phyloP scores from a whole-genome alignment of 352 stramenopile species.

The Pythium coloratum region DNA sequence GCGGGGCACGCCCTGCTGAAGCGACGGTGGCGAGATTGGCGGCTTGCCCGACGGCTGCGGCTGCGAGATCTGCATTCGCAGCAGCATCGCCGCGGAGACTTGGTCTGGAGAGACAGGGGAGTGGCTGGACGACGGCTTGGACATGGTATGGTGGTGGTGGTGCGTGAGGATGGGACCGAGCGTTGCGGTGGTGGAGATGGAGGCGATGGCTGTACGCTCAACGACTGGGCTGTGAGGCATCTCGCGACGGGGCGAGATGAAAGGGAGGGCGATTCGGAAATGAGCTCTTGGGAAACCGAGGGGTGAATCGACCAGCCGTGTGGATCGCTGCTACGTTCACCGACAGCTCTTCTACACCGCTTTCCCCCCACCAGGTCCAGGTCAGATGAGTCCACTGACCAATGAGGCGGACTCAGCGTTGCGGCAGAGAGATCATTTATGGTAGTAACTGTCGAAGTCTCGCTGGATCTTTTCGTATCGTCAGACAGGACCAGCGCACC shows the following conservation, averaged over 20 bases:
- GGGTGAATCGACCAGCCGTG: neutral
- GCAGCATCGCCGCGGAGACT: constrained; percentile 11
- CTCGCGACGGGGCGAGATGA: constrained; percentile 23
- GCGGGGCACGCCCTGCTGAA: constrained; percentile 10
- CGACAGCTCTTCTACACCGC: neutral
- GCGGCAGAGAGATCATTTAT: constrained; percentile 1
- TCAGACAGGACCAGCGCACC: neutral
- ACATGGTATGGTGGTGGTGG: neutral
- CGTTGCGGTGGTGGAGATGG: constrained; percentile 21
- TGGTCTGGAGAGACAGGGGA: constrained; percentile 12
- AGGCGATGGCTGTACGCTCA: constrained; percentile 18
- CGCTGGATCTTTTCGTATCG: neutral
- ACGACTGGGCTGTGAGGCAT: constrained; percentile 18
- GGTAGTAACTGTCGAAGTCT: neutral
- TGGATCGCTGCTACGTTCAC: neutral
- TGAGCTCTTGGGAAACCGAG: neutral
- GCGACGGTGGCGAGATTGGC: constrained; percentile 22
- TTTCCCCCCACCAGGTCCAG: neutral
- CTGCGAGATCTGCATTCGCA: constrained; percentile 3
- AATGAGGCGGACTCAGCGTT: neutral
- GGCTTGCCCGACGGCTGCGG: constrained; percentile 11
- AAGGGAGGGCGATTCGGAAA: constrained; percentile 23
- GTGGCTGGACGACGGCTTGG: constrained; percentile 1
- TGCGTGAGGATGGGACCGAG: constrained; percentile 16
- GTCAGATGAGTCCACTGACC: neutral